Evolutionary conservation across 495 filamentous ascomycete genomes (phyloP), one percentile per base, ranked within the genome.

Genomic region (Pyrenopolyporus hunteri): DNA sequence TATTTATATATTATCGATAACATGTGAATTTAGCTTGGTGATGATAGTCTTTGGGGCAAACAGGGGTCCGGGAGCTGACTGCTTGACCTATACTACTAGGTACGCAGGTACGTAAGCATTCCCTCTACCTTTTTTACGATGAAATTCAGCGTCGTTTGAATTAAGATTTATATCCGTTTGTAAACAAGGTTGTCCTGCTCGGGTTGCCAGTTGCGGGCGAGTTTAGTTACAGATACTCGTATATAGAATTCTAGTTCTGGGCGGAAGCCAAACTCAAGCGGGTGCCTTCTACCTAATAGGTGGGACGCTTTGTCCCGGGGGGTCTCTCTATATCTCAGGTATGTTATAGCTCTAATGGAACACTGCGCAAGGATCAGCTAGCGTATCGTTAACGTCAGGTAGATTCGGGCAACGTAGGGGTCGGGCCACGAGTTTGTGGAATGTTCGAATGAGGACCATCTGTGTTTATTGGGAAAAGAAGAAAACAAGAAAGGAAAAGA

Each of bases 21-120:
- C 57, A 60, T 60, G 57, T 60, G 57, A 60, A 36, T 40, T n/a
- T n/a, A n/a, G n/a, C 17, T 35, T 10, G 28, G 26, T 8, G n/a
- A 14, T 13, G 3, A 13, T 13, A 36, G 32, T 6, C 32, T 29
- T 4, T 29, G 9, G 26, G 26, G 4, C 26, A 29, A 9, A 9
- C 4, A 29, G 9, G 26, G 4, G 9, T 29, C 26, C 9, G 2
- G n/a, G n/a, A n/a, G n/a, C n/a, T n/a, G n/a, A n/a, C n/a, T n/a
- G n/a, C n/a, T n/a, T n/a, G n/a, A n/a, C n/a, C n/a, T n/a, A n/a
- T n/a, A n/a, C n/a, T n/a, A n/a, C n/a, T n/a, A n/a, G n/a, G n/a
- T n/a, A n/a, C n/a, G n/a, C n/a, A n/a, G n/a, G n/a, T n/a, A n/a
- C n/a, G n/a, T n/a, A n/a, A n/a, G n/a, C n/a, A n/a, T n/a, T n/a